Evolutionary conservation across 495 filamentous ascomycete genomes (phyloP).

Genomic region (Venustampulla echinocandica): DNA sequence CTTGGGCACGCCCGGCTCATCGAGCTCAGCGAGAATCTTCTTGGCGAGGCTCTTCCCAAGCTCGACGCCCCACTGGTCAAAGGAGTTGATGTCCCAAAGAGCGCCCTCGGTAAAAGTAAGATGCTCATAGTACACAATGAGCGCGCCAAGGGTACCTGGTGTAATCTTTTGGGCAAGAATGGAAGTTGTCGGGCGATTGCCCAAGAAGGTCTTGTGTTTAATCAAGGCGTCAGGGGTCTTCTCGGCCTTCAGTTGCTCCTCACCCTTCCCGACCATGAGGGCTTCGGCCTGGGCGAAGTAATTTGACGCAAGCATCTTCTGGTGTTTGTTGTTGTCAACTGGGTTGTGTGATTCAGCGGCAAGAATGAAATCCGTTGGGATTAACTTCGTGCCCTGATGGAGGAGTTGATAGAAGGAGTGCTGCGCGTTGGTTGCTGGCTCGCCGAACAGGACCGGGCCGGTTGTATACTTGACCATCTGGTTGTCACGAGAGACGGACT

Average conservation of each 20-base stretch:
- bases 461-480: slow-evolving; percentile 96
- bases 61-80: slow-evolving; percentile 99
- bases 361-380: slow-evolving; percentile 95
- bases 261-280: slow-evolving; percentile 95
- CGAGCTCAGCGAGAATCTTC: slow-evolving; percentile 73
- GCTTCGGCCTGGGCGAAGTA: slow-evolving; percentile 97
- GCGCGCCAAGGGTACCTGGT: slow-evolving; percentile 80
- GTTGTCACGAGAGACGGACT: slow-evolving; percentile 86
- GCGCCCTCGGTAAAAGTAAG: slow-evolving; percentile 96
- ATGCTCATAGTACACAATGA: slow-evolving; percentile 99
- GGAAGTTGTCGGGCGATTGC: slow-evolving; percentile 91
- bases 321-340: slow-evolving; percentile 81
- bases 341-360: slow-evolving; percentile 96
- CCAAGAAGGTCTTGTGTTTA: slow-evolving; percentile 98
- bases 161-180: slow-evolving; percentile 94
- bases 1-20: slow-evolving; percentile 57
- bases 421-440: slow-evolving; percentile 97
- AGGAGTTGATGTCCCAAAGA: slow-evolving; percentile 98
- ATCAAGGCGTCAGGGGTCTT: slow-evolving; percentile 75
- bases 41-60: slow-evolving; percentile 92
- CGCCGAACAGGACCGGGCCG: slow-evolving; percentile 88
- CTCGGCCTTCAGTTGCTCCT: slow-evolving; percentile 82
- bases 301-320: slow-evolving; percentile 98
- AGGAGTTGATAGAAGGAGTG: slow-evolving; percentile 99
- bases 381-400: slow-evolving; percentile 98